Conservation (phyloP, 2,329 filamentous ascomycete species). For the Cladosporium sp. region DNA sequence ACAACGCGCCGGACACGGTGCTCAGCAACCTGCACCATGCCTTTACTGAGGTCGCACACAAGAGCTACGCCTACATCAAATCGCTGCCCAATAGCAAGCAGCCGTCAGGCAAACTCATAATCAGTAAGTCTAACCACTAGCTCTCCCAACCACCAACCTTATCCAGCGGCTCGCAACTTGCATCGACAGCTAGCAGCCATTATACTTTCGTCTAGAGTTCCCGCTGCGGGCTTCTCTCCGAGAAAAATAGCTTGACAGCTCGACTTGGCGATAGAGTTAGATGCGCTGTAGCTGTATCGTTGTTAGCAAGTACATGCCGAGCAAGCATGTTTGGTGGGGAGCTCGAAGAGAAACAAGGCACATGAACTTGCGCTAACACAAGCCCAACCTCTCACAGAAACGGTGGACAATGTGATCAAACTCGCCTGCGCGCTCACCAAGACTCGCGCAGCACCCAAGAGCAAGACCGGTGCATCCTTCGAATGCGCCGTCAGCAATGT, state of each 20-base stretch:
- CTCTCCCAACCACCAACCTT: constrained; percentile 5
- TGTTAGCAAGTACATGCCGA: constrained; percentile 1
- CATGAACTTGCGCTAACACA: background rate
- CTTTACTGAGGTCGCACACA: constrained; percentile 74
- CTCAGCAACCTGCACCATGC: constrained; percentile 70
- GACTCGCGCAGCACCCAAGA: constrained; percentile 33
- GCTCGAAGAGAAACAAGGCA: constrained; percentile 1
- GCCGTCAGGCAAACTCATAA: constrained; percentile 58
- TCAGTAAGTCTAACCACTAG: constrained; percentile 40
- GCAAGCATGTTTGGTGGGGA: background rate
- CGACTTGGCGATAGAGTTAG: background rate
- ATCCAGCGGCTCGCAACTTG: background rate
- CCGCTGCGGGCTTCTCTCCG: constrained; percentile 2
- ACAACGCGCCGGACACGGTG: constrained; percentile 69
- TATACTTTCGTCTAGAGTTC: too few relatives aligned
- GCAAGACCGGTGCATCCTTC: constrained; percentile 41
- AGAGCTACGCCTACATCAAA: constrained; percentile 59
- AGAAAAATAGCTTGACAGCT: constrained; percentile 4
- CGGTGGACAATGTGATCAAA: constrained; percentile 62
- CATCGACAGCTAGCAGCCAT: constrained; percentile 1
- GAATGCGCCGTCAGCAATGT: constrained; percentile 56
- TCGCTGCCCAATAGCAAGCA: constrained; percentile 56
- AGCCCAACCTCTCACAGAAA: constrained; percentile 42
- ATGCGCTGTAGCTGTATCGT: background rate
- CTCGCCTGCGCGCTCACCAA: constrained; percentile 63